Base-by-base conservation (phyloP, 1,139 yeast genomes). In the Scheffersomyces titani region DNA sequence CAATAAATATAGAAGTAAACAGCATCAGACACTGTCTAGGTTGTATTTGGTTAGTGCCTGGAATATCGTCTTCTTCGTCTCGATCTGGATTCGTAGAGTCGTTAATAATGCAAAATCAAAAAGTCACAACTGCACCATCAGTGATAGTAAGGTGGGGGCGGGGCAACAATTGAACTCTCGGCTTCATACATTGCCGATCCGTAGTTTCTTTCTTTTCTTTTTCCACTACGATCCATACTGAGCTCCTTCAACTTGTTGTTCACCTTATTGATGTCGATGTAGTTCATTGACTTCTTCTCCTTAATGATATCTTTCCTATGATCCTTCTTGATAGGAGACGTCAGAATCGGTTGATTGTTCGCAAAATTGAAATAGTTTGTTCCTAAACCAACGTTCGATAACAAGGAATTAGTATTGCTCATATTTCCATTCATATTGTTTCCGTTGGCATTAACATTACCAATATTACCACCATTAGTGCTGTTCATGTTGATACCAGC, bases 381-480 rank as follows among this genome's bases (percentile, higher is more conserved):
- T 5, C 81, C 80, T 52, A 77, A 66, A 1, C 81, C 82, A 18
- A 75, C 73, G n/a, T 75, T 73, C 53, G 69, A 63, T 50, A 71
- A 61, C 7, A 71, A 61, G 6, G 65, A 62, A 13, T 60, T n/a
- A n/a, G n/a, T n/a, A n/a, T n/a, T n/a, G n/a, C n/a, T n/a, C n/a
- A n/a, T n/a, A n/a, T n/a, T n/a, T n/a, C n/a, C 58, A 53, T 53
- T 59, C 18, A n/a, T 46, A n/a, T 46, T 46, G 49, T 20, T 46
- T 6, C 16, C 20, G 16, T 46, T 46, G 24, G 49, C 22, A 46
- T 20, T 46, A 30, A 9, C 40, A 11, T 24, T 24, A 24, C 7
- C 30, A 24, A 24, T 24, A 24, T 4, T 24, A 11, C 30, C 9
- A 24, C 21, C 21, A 20, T 3, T 19, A 46, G 7, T n/a, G 11